phyloP scores from a whole-genome alignment of 352 stramenopile genomes.

The Phytophthora europaea region DNA sequence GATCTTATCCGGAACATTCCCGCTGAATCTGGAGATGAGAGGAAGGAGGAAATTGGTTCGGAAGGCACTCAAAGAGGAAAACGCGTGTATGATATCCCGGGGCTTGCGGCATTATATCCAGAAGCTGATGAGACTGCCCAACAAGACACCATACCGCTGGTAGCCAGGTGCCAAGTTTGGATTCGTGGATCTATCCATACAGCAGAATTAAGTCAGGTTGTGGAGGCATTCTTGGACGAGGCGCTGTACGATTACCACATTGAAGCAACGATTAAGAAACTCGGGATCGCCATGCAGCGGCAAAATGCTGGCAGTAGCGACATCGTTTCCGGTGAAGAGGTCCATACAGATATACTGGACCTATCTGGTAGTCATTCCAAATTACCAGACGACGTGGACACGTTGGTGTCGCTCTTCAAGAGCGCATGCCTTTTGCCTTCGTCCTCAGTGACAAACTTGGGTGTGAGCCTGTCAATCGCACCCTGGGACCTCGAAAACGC shows the following conservation, averaged over 20 bases:
- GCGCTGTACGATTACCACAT: conserved; percentile 85
- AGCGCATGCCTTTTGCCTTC: conserved; percentile 53
- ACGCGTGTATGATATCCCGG: conserved; percentile 36
- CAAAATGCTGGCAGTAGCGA: conserved; percentile 4
- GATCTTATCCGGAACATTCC: conserved; percentile 53
- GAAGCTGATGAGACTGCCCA: conserved; percentile 1
- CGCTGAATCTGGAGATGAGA: conserved; percentile 11
- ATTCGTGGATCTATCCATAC: conserved; percentile 74
- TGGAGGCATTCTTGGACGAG: conserved; percentile 82
- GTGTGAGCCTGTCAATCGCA: conserved; percentile 52
- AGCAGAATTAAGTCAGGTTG: conserved; percentile 59
- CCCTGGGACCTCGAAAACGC: conserved; percentile 73
- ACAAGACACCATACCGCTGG: conserved; percentile 20
- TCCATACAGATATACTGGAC: conserved; percentile 4
- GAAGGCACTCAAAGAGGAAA: conserved; percentile 18
- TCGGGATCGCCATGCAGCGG: conserved; percentile 16
- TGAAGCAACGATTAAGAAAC: conserved; percentile 59
- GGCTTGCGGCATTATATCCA: conserved; percentile 33
- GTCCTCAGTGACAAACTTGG: conserved; percentile 69
- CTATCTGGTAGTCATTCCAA: conserved; percentile 11
- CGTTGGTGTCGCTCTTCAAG: conserved; percentile 63
- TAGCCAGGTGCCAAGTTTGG: conserved; percentile 76
- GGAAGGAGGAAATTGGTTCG: not conserved
- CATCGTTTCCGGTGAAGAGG: conserved; percentile 4
- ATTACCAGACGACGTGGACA: conserved; percentile 43